phyloP scores from a whole-genome alignment of 768 basidiomycete species.

The Tylopilus rubrobrunneus region DNA sequence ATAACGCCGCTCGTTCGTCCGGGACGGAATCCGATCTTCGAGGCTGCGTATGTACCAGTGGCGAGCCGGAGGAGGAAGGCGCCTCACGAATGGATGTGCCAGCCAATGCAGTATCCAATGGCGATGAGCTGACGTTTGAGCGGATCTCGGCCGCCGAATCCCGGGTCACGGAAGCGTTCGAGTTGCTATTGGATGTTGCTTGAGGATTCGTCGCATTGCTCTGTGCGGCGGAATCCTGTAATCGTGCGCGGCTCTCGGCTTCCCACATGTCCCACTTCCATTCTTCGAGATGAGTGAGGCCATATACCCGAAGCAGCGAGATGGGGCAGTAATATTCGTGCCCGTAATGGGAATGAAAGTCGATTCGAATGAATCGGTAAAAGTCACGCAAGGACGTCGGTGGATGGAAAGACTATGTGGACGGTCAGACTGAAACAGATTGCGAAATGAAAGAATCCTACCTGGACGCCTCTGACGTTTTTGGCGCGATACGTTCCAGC shows the following conservation, averaged over 20 bases:
- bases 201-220: not conserved
- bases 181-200: not conserved
- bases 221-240: constrained; percentile 28
- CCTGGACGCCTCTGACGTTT: constrained; percentile 90
- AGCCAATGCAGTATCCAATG: not conserved
- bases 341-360: constrained; percentile 91
- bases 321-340: constrained; percentile 96
- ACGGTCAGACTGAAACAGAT: not conserved
- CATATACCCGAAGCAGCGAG: constrained; percentile 88
- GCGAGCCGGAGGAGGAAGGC: not conserved
- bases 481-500: constrained; percentile 83
- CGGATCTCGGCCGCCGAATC: not conserved
- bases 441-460: constrained; percentile 32
- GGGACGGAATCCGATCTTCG: not conserved
- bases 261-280: constrained; percentile 93
- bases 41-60: not conserved
- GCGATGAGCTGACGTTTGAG: not conserved
- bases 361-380: constrained; percentile 90
- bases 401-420: constrained; percentile 66
- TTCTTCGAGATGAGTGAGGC: constrained; percentile 92
- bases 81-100: not conserved
- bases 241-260: constrained; percentile 54
- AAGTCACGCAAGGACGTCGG: constrained; percentile 74
- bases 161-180: constrained; percentile 6
- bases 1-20: not conserved